Percentiles rank a stretch among this genome's conserved stretches.
Evolutionary conservation across 352 stramenopile species (phyloP).

Genomic region (Phytophthora capsici): DNA sequence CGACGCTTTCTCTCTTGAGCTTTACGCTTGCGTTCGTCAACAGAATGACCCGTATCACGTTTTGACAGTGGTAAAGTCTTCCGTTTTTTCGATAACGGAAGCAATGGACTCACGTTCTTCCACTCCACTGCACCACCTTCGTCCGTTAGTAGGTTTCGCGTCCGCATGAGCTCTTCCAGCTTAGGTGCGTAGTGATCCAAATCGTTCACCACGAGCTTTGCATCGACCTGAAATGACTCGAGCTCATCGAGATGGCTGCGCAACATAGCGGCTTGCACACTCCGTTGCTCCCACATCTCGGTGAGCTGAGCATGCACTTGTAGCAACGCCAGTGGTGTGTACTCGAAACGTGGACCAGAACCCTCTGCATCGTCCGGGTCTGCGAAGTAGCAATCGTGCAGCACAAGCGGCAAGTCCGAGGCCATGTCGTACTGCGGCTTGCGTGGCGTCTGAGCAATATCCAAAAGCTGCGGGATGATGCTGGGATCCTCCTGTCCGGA

Average conservation of each 20-base stretch:
- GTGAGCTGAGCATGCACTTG: conserved; percentile 85
- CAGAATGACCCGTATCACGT: conserved; percentile 78
- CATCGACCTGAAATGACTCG: conserved; percentile 50
- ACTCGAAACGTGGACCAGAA: conserved; percentile 57
- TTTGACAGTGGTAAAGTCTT: conserved; percentile 69
- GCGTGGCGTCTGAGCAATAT: conserved; percentile 89
- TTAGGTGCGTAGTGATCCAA: conserved; percentile 78
- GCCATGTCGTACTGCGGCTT: conserved; percentile 96
- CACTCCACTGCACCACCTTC: conserved; percentile 33
- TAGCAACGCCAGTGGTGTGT: conserved; percentile 78
- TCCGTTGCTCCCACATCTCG: conserved; percentile 85
- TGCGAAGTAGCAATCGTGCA: conserved; percentile 97
- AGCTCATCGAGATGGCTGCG: conserved; percentile 76
- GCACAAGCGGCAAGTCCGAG: conserved; percentile 94
- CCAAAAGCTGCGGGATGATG: conserved; percentile 91
- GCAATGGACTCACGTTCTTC: conserved; percentile 65
- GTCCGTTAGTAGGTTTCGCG: conserved; percentile 56
- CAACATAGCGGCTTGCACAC: conserved; percentile 74
- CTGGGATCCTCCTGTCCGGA: conserved; percentile 89
- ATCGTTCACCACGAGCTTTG: conserved; percentile 56
- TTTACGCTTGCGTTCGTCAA: conserved; percentile 81
- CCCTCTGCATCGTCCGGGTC: conserved; percentile 38
- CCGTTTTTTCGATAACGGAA: conserved; percentile 58
- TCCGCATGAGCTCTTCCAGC: conserved; percentile 77
- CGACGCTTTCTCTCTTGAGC: conserved; percentile 79